Evolutionary conservation across 192 early-diverging fungal species (phyloP).

Genomic region (Backusella sp.): DNA sequence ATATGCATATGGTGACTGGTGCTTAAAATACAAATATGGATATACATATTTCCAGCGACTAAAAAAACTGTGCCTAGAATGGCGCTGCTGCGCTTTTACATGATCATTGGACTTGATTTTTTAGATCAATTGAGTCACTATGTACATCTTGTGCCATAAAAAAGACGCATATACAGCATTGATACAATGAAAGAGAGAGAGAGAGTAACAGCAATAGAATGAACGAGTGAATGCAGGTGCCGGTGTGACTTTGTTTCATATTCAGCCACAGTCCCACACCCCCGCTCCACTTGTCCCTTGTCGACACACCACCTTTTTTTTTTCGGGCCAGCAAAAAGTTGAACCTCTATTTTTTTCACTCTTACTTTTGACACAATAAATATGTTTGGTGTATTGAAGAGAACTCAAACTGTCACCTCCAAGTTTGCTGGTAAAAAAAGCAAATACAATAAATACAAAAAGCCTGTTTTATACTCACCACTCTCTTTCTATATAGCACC

Average conservation of each 20-base stretch:
- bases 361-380: neutral
- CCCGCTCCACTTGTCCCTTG: conserved; percentile 3
- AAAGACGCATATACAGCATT: no score
- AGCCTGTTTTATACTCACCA: neutral
- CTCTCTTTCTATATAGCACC: neutral
- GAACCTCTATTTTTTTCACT: neutral
- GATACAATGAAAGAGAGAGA: no score
- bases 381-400: neutral
- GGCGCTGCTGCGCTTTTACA: neutral
- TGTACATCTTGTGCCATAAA: neutral
- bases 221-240: neutral
- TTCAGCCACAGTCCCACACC: neutral
- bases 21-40: neutral
- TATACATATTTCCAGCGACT: neutral
- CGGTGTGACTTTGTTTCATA: neutral
- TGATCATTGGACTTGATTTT: neutral
- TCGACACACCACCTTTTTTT: neutral
- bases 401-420: neutral
- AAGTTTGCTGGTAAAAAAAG: conserved; percentile 3
- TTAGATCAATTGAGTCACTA: neutral
- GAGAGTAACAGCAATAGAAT: neutral
- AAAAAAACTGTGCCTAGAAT: neutral
- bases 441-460: neutral
- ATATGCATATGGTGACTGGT: neutral
- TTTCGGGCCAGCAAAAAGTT: neutral